phyloP scores from a whole-genome alignment of 1,284 basidiomycete species.

The Moesziomyces parantarcticus region DNA sequence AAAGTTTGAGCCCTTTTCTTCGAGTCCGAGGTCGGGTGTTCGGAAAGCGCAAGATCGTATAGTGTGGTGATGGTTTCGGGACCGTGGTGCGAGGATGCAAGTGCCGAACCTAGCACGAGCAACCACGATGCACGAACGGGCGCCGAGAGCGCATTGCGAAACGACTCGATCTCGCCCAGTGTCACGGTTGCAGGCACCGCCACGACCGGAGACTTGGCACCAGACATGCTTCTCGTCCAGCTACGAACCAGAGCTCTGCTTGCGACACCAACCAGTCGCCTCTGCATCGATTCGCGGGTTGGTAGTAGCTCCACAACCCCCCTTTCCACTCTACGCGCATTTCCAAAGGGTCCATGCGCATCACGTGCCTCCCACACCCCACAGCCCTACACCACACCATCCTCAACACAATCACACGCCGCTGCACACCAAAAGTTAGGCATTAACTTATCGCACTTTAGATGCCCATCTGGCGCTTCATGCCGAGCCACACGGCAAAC shows the following conservation, averaged over 20 bases:
- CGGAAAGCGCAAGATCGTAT: conserved; percentile 13
- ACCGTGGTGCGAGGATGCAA: conserved; percentile 17
- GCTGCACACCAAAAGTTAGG: neutral
- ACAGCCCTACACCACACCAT: too few relatives aligned
- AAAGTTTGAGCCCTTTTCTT: neutral
- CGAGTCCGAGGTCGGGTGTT: neutral
- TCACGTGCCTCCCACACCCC: too few relatives aligned
- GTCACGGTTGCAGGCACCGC: conserved; percentile 4
- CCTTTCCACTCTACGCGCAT: too few relatives aligned
- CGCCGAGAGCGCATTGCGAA: conserved; percentile 6
- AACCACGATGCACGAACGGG: conserved; percentile 13
- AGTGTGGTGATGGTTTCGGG: conserved; percentile 13
- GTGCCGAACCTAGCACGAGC: conserved; percentile 11
- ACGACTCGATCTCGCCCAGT: conserved; percentile 6
- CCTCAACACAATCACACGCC: neutral
- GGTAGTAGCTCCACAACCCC: too few relatives aligned
- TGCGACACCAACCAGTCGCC: too few relatives aligned
- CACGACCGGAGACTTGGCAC: neutral
- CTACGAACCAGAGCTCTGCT: neutral
- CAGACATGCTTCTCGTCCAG: neutral
- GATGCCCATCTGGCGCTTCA: conserved; percentile 66
- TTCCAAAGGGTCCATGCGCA: too few relatives aligned
- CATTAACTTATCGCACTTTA: too few relatives aligned
- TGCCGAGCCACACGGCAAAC: conserved; percentile 65
- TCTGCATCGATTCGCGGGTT: too few relatives aligned